Base-by-base conservation (phyloP, 2,329 filamentous ascomycete species). In the Lasiodiplodia sp. region DNA sequence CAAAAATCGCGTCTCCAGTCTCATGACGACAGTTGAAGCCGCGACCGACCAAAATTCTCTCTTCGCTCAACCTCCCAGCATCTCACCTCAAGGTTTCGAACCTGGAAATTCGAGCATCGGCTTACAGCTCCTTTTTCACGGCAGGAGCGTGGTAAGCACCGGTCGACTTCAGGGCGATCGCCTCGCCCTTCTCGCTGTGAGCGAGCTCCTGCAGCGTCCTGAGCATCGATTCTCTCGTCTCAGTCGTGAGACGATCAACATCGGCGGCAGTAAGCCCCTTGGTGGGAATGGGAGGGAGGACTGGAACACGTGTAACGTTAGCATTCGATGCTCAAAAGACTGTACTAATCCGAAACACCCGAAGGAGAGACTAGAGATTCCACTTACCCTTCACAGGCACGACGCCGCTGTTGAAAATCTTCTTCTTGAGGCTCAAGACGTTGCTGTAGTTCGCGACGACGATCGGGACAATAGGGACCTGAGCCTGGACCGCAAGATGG, bases 401-500 rank as follows among this genome's bases (percentile, higher is more conserved):
- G 0, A 73, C 75, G 5, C 84, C 84, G 3, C 78, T 76, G 18
- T 71, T 71, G 69, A 84, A 83, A 5, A 75, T 73, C 75, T 79
- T 80, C 71, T 73, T 77, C 78, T 83, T 82, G 21, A 83, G 72
- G 69, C 83, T 81, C 40, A 86, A 70, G 3, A 86, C 77, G 69
- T 85, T 79, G 70, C 73, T 78, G 73, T 86, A 86, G 72, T 85
- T 86, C 23, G 82, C 84, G n/a, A 80, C 79, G 2, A 85, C 84
- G 44, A 96, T 87, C 0, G 96, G 96, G 3, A 99, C 91, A 74
- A 99, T 92, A 31, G 94, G 94, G 6, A 97, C 96, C 72, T 93
- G 92, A 2, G 95, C 95, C 84, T 98, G 92, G 23, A 99, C 88
- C 56, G 96, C 96, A 40, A 99, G 87, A 80, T 99, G 95, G 82